Evolutionary conservation across 139 green algal species (phyloP).

Genomic region (Asterochloris sp.): DNA sequence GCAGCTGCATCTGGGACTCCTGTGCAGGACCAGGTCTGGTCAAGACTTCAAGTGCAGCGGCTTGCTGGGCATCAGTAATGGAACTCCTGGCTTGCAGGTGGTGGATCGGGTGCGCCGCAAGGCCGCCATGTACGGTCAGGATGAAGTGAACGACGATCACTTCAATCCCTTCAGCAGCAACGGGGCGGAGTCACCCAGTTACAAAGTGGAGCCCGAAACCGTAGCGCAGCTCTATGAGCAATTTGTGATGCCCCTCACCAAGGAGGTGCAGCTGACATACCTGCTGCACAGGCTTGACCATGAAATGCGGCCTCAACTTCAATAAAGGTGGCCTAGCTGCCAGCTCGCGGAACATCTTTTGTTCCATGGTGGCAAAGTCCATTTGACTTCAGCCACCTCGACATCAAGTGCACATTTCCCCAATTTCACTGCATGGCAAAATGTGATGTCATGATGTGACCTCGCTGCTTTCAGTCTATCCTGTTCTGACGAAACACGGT

Average conservation of each 20-base stretch:
- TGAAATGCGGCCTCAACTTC: background rate
- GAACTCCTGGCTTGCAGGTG: conserved; percentile 41
- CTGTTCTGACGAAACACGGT: no score
- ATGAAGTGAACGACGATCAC: conserved; percentile 28
- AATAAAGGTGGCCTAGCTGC: no score
- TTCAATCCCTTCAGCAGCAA: background rate
- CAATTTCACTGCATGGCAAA: no score
- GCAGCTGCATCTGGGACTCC: background rate
- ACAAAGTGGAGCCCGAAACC: conserved; percentile 71
- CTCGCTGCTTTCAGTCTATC: no score
- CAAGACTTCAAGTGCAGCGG: background rate
- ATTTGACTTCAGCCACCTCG: no score
- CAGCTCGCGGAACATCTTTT: no score
- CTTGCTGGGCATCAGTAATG: background rate
- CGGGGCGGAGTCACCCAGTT: background rate
- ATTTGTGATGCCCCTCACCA: conserved; percentile 97
- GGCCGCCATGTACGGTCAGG: conserved; percentile 87
- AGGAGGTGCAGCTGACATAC: conserved; percentile 93
- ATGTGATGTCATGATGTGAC: no score
- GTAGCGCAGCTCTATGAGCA: conserved; percentile 86
- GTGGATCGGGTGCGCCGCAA: conserved; percentile 87
- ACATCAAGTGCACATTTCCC: no score
- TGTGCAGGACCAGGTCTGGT: no score
- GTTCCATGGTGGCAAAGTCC: no score
- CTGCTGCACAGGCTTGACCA: conserved; percentile 72